Evolutionary conservation across 352 stramenopile species (phyloP).

Genomic region (Bremia lactucae): DNA sequence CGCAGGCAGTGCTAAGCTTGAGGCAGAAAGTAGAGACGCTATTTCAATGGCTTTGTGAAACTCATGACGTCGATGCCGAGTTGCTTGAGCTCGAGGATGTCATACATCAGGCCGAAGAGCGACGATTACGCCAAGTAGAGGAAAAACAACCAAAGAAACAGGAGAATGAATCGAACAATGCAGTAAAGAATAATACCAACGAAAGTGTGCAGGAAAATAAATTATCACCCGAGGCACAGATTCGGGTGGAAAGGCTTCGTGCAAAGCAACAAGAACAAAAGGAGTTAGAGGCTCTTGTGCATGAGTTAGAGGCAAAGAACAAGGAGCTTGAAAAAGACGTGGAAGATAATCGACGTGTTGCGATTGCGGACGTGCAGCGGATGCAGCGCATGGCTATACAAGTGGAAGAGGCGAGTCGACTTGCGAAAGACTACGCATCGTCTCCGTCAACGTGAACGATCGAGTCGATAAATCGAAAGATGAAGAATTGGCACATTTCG

Average conservation of each 20-base stretch:
- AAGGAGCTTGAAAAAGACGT: conserved; percentile 30
- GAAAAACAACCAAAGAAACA: conserved; percentile 7
- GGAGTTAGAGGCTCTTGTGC: conserved; percentile 31
- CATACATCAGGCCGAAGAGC: conserved; percentile 33
- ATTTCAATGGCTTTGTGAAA: conserved; percentile 42
- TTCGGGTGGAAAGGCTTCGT: conserved; percentile 32
- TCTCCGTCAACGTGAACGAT: too few relatives aligned
- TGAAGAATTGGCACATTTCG: too few relatives aligned
- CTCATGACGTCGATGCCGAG: conserved; percentile 37
- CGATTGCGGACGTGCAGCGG: conserved; percentile 30
- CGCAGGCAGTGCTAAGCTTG: conserved; percentile 40
- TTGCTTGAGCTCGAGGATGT: conserved; percentile 38
- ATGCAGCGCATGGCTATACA: conserved; percentile 27
- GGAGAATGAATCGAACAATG: too few relatives aligned
- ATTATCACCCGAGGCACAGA: conserved; percentile 24
- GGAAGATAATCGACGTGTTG: conserved; percentile 33
- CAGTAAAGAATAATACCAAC: conserved; percentile 1
- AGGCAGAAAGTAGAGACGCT: conserved; percentile 41
- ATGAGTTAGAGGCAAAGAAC: conserved; percentile 28
- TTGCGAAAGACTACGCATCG: conserved; percentile 33
- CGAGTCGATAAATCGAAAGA: too few relatives aligned
- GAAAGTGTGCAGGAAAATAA: conserved; percentile 1
- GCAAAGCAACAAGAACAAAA: conserved; percentile 44
- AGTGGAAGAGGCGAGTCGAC: conserved; percentile 25
- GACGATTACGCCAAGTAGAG: conserved; percentile 25